These are phyloP conservation scores for Gypsophila paniculata DNA, from an alignment of 179 eudicot genomes.

Conservation along the genomic window DNA sequence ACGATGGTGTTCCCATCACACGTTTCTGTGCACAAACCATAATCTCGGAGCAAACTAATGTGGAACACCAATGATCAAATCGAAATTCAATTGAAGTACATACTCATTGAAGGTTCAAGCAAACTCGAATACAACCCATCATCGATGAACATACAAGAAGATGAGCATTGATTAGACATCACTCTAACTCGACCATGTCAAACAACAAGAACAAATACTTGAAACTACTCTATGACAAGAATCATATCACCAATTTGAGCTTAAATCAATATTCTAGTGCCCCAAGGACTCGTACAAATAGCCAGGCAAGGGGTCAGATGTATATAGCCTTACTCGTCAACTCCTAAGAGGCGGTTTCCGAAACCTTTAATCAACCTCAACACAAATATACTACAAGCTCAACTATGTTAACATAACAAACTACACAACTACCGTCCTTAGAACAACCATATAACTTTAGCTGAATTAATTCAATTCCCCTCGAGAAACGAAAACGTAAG, in stretches of 20 bases:
- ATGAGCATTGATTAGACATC: not conserved
- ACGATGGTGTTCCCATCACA: not conserved
- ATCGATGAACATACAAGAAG: not conserved
- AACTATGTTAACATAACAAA: not conserved
- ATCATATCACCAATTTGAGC: not conserved
- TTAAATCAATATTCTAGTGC: not conserved
- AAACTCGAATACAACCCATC: not conserved
- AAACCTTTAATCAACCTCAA: not conserved
- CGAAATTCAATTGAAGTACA: not conserved
- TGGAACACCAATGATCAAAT: not conserved
- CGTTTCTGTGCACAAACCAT: not conserved
- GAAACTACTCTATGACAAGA: not conserved
- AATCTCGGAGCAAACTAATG: not conserved
- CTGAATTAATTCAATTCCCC: too few relatives aligned
- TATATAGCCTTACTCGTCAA: too few relatives aligned
- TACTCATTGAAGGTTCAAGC: not conserved
- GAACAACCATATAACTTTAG: not conserved
- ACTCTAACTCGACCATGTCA: slow-evolving; percentile 9
- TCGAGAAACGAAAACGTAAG: too few relatives aligned
- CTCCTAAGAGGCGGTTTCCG: too few relatives aligned
- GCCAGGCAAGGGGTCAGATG: too few relatives aligned
- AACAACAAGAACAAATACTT: not conserved
- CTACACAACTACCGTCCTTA: not conserved
- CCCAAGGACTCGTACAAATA: too few relatives aligned
- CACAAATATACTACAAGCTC: not conserved